A percentile compares a stretch with the other conserved stretches of the same genome.
Conservation (phyloP, 1,284 basidiomycete genomes). For the Entoloma clypeatum region DNA sequence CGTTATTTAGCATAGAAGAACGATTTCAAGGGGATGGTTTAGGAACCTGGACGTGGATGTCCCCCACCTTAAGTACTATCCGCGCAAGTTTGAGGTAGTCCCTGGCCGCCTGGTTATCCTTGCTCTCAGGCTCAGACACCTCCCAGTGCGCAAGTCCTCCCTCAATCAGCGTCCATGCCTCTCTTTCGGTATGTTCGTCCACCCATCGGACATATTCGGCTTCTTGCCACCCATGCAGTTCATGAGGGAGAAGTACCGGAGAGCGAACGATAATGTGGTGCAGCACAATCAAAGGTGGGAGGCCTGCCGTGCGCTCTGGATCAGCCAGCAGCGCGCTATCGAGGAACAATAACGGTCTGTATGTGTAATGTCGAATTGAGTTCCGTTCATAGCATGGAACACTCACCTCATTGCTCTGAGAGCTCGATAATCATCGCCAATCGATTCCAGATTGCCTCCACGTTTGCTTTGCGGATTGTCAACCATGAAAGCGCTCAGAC, state of each 20-base stretch:
- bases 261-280: conserved; percentile 93
- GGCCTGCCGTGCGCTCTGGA: conserved; percentile 61
- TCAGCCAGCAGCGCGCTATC: conserved; percentile 69
- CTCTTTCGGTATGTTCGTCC: conserved; percentile 71
- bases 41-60: neutral
- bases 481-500: conserved; percentile 72
- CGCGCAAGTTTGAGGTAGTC: conserved; percentile 67
- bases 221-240: conserved; percentile 87
- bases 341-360: conserved; percentile 84
- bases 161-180: conserved; percentile 70
- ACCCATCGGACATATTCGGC: conserved; percentile 89
- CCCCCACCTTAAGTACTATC: conserved; percentile 42
- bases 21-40: too few relatives aligned
- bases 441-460: conserved; percentile 60
- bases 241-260: conserved; percentile 79
- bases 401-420: conserved; percentile 78
- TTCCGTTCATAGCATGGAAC: conserved; percentile 4
- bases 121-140: conserved; percentile 49
- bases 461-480: conserved; percentile 56
- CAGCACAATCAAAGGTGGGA: conserved; percentile 80
- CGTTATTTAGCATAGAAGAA: too few relatives aligned
- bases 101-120: conserved; percentile 37
- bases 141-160: conserved; percentile 72
- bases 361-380: conserved; percentile 8
- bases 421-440: conserved; percentile 78